Conservation (phyloP, 2,329 filamentous ascomycete genomes). For the Hymenoscyphus fraxineus region DNA sequence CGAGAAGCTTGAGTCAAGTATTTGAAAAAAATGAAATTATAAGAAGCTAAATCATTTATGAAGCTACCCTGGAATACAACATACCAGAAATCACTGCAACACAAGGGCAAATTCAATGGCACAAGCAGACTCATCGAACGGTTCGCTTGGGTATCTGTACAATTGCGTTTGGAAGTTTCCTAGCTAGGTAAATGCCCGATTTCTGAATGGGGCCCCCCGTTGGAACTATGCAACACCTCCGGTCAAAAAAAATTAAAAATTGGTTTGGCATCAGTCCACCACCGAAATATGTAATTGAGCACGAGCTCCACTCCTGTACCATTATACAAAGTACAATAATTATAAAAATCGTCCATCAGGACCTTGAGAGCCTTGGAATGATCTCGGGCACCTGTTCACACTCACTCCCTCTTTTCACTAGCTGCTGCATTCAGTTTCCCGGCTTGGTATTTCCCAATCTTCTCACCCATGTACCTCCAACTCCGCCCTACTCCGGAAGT, state of each 20-base stretch:
- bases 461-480: conserved; percentile 76
- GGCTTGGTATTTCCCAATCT: conserved; percentile 60
- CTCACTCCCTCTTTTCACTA: conserved; percentile 8
- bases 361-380: background rate
- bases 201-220: background rate
- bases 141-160: conserved; percentile 1
- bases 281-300: background rate
- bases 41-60: no score
- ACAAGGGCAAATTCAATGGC: background rate
- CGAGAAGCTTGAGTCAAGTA: no score
- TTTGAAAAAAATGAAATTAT: no score
- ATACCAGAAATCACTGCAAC: no score
- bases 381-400: background rate
- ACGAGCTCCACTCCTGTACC: background rate
- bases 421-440: conserved; percentile 31
- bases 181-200: background rate
- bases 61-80: no score
- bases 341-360: background rate
- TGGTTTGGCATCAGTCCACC: background rate
- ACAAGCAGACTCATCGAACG: background rate
- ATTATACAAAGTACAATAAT: conserved; percentile 1
- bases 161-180: background rate
- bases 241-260: background rate
- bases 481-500: conserved; percentile 71
- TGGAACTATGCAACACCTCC: background rate